These are phyloP conservation scores for Globisporangium cederbergense DNA, from an alignment of 352 stramenopile species.

Conservation along the genomic window DNA sequence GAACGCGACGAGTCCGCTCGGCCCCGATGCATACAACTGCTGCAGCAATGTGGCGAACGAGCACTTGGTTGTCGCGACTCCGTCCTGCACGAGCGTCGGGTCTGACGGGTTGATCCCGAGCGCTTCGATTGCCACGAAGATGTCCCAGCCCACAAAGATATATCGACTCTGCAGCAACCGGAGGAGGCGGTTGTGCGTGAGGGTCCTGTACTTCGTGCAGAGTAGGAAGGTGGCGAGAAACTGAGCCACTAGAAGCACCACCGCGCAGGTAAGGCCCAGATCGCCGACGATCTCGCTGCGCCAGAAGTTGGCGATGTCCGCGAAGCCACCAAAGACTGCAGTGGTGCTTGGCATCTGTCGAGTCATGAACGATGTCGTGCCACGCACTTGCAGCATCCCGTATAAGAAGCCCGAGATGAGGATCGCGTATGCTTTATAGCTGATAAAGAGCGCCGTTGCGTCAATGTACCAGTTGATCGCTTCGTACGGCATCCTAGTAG, in stretches of 20 bases:
- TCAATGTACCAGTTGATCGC: constrained; percentile 47
- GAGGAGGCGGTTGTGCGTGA: constrained; percentile 40
- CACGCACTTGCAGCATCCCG: constrained; percentile 27
- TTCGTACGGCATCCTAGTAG: neutral
- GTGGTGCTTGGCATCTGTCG: constrained; percentile 24
- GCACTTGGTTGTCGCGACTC: constrained; percentile 25
- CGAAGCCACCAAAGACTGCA: constrained; percentile 33
- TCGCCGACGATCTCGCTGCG: constrained; percentile 53
- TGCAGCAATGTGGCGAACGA: constrained; percentile 38
- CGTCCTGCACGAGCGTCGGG: constrained; percentile 17
- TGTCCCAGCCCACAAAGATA: constrained; percentile 47
- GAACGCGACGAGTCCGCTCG: constrained; percentile 39
- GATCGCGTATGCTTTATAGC: constrained; percentile 52
- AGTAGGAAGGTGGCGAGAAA: constrained; percentile 26
- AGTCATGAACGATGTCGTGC: constrained; percentile 42
- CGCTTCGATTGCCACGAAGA: constrained; percentile 25
- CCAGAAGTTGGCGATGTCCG: constrained; percentile 40
- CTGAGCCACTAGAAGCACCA: constrained; percentile 26
- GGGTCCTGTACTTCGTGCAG: constrained; percentile 32
- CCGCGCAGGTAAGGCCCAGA: constrained; percentile 27
- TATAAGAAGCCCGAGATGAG: constrained; percentile 39
- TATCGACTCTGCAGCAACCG: constrained; percentile 42
- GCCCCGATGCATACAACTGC: constrained; percentile 44
- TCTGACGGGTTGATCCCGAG: constrained; percentile 43
- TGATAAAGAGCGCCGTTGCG: constrained; percentile 37